Percentiles rank a stretch among this genome's conserved stretches.
phyloP scores from a whole-genome alignment of 2,329 filamentous ascomycete genomes.

The Conoideocrella luteorostrata region DNA sequence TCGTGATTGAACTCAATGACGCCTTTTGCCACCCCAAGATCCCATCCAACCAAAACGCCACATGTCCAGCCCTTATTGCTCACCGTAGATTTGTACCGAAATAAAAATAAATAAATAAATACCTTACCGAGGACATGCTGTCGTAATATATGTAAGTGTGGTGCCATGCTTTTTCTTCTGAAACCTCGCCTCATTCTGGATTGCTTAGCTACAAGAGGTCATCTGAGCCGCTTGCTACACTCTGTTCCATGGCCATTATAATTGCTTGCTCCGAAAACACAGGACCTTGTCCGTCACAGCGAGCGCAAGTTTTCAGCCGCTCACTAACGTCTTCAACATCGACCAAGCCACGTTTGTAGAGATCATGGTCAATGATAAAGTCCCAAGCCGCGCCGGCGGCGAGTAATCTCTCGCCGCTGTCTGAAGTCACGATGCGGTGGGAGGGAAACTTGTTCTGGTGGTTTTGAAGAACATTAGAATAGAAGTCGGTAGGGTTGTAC shows the following conservation, averaged over 20 bases:
- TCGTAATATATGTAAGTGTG: no score
- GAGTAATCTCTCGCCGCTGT: constrained; percentile 62
- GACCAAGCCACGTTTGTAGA: constrained; percentile 70
- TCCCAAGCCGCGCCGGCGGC: constrained; percentile 83
- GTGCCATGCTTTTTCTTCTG: no score
- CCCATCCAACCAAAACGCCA: no score
- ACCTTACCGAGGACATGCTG: no score
- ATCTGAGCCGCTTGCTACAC: constrained; percentile 69
- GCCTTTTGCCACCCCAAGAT: no score
- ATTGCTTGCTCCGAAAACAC: constrained; percentile 79
- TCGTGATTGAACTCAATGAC: no score
- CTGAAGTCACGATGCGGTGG: constrained; percentile 62
- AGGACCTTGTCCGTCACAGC: constrained; percentile 81
- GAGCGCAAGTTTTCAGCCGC: constrained; percentile 64
- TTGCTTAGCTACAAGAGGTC: constrained; percentile 47
- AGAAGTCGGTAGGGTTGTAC: constrained; percentile 68
- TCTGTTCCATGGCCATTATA: constrained; percentile 67
- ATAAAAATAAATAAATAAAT: no score
- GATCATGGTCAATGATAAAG: constrained; percentile 71
- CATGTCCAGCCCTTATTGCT: no score
- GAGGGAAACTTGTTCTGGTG: constrained; percentile 57
- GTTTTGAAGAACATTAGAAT: constrained; percentile 54
- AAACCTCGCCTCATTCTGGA: no score
- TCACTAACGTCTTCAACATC: constrained; percentile 79
- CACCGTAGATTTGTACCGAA: no score